Base-by-base conservation (phyloP, 495 filamentous ascomycete species). In the Aspergillus homomorphus region DNA sequence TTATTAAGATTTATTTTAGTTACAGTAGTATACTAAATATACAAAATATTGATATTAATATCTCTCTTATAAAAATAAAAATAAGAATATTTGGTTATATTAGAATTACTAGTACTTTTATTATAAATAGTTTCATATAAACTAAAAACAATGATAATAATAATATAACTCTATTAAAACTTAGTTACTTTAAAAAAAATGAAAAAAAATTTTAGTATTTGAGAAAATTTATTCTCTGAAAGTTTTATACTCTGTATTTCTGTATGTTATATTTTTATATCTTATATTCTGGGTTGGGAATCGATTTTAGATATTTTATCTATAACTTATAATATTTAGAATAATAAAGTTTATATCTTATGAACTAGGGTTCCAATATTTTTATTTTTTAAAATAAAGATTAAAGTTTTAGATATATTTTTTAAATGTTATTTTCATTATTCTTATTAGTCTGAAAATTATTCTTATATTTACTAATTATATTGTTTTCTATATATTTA, bases 151-250 rank as follows among this genome's bases (percentile, higher is more conserved):
- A n/a, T n/a, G n/a, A n/a, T n/a, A n/a, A n/a, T n/a, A n/a, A n/a
- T n/a, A n/a, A n/a, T n/a, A n/a, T n/a, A n/a, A n/a, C n/a, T n/a
- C n/a, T n/a, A n/a, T n/a, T n/a, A n/a, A n/a, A n/a, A n/a, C n/a
- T n/a, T n/a, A n/a, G n/a, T n/a, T n/a, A n/a, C n/a, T n/a, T n/a
- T n/a, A n/a, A n/a, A n/a, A n/a, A n/a, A n/a, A n/a, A n/a, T n/a
- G n/a, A n/a, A n/a, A n/a, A n/a, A n/a, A n/a, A n/a, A n/a, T n/a
- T 52, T 28, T 52, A 15, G 18, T 15, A 30, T 30, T 52, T 52
- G 2, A 28, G 16, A 12, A 12, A 49, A 12, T 14, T 19, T 19
- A 49, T 49, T 49, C 1, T 49, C 21, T 19, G 12, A 12, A 22
- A 2, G 12, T 49, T 21, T 49, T 49, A 19, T 2, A 19, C 21